phyloP scores from a whole-genome alignment of 2,329 filamentous ascomycete species.

The Cercospora sp. region DNA sequence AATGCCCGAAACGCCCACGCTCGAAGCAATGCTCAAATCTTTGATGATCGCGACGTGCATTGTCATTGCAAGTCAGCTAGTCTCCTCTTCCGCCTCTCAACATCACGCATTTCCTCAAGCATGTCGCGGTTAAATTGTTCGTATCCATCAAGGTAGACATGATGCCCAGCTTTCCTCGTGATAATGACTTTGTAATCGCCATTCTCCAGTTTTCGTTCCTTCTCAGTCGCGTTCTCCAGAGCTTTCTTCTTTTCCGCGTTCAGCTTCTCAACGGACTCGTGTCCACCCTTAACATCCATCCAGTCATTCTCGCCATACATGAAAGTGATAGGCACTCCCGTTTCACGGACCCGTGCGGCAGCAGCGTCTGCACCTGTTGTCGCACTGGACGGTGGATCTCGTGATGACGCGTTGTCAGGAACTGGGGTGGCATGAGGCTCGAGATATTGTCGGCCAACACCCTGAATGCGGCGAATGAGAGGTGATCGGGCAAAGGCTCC shows the following conservation, averaged over 20 bases:
- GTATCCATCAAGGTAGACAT: conserved; percentile 69
- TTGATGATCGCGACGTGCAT: neutral
- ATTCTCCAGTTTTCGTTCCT: conserved; percentile 68
- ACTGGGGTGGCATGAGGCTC: conserved; percentile 34
- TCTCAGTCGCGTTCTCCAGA: conserved; percentile 63
- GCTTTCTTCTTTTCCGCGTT: conserved; percentile 64
- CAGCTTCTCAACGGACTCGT: conserved; percentile 76
- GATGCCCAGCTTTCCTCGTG: conserved; percentile 70
- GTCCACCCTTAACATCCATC: conserved; percentile 93
- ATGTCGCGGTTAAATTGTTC: conserved; percentile 70
- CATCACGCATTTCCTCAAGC: conserved; percentile 65
- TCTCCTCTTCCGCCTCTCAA: conserved; percentile 46
- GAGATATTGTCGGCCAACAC: conserved; percentile 73
- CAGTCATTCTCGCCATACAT: conserved; percentile 98
- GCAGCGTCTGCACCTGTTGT: conserved; percentile 58
- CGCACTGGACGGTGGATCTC: neutral
- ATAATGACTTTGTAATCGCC: conserved; percentile 81
- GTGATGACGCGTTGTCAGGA: conserved; percentile 30
- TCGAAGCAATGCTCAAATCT: neutral
- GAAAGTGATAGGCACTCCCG: conserved; percentile 71
- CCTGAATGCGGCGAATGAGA: conserved; percentile 81
- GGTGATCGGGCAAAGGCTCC: conserved; percentile 89
- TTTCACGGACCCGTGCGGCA: conserved; percentile 60
- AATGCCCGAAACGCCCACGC: neutral
- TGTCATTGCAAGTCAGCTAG: conserved; percentile 13